These are phyloP conservation scores for Nicotiana attenuata DNA, from an alignment of 257 asterid species.

Conservation along the genomic window DNA sequence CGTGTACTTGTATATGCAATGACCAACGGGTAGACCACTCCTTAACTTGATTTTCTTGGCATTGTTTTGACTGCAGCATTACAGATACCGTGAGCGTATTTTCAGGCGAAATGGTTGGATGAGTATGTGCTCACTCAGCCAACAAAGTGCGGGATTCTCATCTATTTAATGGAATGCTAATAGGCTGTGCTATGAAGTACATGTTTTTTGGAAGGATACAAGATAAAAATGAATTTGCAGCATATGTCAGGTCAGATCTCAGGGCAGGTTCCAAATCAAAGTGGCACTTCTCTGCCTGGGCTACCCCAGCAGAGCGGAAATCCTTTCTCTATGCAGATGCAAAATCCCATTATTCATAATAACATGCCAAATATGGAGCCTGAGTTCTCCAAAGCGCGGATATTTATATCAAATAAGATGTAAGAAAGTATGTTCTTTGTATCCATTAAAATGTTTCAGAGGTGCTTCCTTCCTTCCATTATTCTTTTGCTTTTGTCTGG, in stretches of 20 bases:
- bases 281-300: constrained; percentile 49
- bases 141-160: background rate
- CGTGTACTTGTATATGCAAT: background rate
- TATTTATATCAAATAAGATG: constrained; percentile 53
- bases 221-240: constrained; percentile 56
- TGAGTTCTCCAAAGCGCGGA: constrained; percentile 46
- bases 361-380: constrained; percentile 40
- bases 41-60: background rate
- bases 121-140: background rate
- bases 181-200: constrained; percentile 7
- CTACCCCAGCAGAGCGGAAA: constrained; percentile 63
- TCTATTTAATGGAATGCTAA: constrained; percentile 7
- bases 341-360: constrained; percentile 50
- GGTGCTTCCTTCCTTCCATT: background rate
- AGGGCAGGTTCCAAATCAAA: constrained; percentile 61
- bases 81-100: background rate
- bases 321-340: constrained; percentile 59
- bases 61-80: constrained; percentile 6
- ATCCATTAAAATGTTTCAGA: constrained; percentile 6
- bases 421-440: constrained; percentile 32
- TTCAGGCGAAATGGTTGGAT: background rate
- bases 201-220: constrained; percentile 5
- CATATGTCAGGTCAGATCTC: constrained; percentile 63
- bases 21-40: background rate
- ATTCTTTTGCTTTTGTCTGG: background rate